Evolutionary conservation across 2,329 filamentous ascomycete genomes (phyloP).

Genomic region (Phialemoniopsis sp.): DNA sequence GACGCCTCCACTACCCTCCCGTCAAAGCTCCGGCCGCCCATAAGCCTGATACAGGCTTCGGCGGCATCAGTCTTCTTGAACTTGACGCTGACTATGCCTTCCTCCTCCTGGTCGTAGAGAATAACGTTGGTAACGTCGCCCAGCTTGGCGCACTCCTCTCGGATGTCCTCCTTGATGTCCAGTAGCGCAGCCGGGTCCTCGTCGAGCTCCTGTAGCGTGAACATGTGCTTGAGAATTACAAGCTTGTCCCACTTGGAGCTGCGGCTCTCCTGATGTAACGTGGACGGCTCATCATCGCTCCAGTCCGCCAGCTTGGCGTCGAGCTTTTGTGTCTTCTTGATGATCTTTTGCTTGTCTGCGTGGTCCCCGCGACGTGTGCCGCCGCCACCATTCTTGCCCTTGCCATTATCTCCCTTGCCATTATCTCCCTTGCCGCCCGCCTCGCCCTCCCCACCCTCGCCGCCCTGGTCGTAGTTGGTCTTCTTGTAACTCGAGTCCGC

Average conservation of each 20-base stretch:
- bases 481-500: constrained; percentile 93
- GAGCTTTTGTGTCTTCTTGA: constrained; percentile 85
- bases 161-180: constrained; percentile 92
- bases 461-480: constrained; percentile 59
- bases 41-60: constrained; percentile 64
- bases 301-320: constrained; percentile 91
- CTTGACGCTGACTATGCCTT: constrained; percentile 76
- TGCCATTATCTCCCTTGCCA: constrained; percentile 16
- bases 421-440: constrained; percentile 7
- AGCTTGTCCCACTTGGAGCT: constrained; percentile 65
- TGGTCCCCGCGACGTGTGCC: constrained; percentile 37
- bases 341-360: constrained; percentile 78
- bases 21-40: constrained; percentile 78
- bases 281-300: constrained; percentile 74
- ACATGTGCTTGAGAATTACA: constrained; percentile 90
- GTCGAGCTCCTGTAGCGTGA: constrained; percentile 78
- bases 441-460: constrained; percentile 9
- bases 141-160: constrained; percentile 82
- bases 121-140: constrained; percentile 89
- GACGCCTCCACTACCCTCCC: constrained; percentile 68
- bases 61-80: constrained; percentile 72
- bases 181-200: constrained; percentile 79
- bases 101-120: constrained; percentile 80
- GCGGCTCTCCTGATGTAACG: constrained; percentile 31
- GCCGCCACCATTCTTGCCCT: constrained; percentile 32